These are phyloP conservation scores for Aspergillus flavus DNA, from an alignment of 2,329 filamentous ascomycete species.

Conservation along the genomic window DNA sequence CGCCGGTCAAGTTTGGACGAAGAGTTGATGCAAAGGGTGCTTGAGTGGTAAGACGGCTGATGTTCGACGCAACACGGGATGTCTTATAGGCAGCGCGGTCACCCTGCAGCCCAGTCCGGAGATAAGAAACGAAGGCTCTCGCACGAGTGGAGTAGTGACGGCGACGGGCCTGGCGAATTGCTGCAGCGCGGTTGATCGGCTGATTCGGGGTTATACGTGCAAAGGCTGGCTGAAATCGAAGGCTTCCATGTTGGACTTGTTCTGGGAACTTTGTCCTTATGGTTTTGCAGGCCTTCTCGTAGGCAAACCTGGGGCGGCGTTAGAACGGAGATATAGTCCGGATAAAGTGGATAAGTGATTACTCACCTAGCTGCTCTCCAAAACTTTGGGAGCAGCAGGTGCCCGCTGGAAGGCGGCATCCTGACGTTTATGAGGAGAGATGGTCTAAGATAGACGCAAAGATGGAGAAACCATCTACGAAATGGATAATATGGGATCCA, in stretches of 20 bases:
- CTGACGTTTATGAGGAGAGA: conserved; percentile 20
- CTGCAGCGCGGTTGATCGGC: conserved; percentile 63
- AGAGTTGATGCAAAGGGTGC: conserved; percentile 87
- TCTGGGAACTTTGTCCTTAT: conserved; percentile 48
- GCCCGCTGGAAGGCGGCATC: conserved; percentile 53
- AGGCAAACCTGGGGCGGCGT: conserved; percentile 46
- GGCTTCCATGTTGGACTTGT: conserved; percentile 39
- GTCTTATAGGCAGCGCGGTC: conserved; percentile 57
- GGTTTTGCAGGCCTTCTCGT: conserved; percentile 49
- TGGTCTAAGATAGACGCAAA: conserved; percentile 12
- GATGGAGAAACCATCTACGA: conserved; percentile 23
- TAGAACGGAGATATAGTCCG: conserved; percentile 22
- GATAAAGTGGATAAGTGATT: background rate
- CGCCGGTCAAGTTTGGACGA: conserved; percentile 88
- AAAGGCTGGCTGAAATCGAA: conserved; percentile 62
- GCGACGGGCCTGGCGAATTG: conserved; percentile 65
- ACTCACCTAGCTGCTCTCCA: conserved; percentile 52
- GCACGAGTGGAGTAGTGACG: conserved; percentile 64
- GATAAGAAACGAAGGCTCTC: conserved; percentile 54
- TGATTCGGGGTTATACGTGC: conserved; percentile 60
- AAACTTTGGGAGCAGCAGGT: conserved; percentile 53
- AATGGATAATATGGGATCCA: conserved; percentile 11
- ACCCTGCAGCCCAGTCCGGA: conserved; percentile 45
- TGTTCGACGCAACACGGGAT: conserved; percentile 58
- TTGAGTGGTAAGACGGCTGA: conserved; percentile 68